These are phyloP conservation scores for Brettanomyces naardenensis DNA, from an alignment of 805 yeast genomes.

Conservation along the genomic window DNA sequence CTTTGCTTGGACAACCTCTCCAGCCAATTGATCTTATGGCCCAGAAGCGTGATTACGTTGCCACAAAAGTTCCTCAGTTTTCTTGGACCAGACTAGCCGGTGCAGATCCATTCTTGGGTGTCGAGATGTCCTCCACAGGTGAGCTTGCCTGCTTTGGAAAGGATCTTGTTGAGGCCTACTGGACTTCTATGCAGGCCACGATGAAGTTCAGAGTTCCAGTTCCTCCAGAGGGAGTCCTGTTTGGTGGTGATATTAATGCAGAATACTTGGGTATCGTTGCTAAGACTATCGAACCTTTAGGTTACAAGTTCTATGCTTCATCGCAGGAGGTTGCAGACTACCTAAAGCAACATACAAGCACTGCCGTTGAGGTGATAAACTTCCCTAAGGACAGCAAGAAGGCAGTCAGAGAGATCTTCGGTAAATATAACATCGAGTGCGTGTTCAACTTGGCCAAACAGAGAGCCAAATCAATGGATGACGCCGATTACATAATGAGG, in stretches of 20 bases:
- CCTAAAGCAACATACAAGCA: constrained; percentile 42
- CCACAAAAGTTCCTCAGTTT: constrained; percentile 97
- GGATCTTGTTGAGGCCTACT: constrained; percentile 83
- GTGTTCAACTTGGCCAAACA: constrained; percentile 89
- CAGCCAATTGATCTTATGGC: constrained; percentile 80
- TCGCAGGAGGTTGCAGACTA: constrained; percentile 65
- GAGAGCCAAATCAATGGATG: constrained; percentile 77
- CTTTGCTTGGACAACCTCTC: constrained; percentile 69
- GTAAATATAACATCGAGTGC: constrained; percentile 70
- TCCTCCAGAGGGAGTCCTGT: constrained; percentile 83
- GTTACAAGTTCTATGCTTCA: constrained; percentile 78
- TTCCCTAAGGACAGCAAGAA: constrained; percentile 94
- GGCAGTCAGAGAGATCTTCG: constrained; percentile 88
- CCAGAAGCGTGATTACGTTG: constrained; percentile 70
- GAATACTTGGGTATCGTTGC: constrained; percentile 72
- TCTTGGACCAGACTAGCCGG: constrained; percentile 98
- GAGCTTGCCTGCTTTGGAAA: constrained; percentile 96
- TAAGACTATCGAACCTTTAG: constrained; percentile 55
- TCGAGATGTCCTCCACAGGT: constrained; percentile 99
- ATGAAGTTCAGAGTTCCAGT: constrained; percentile 94
- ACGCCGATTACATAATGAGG: constrained; percentile 95
- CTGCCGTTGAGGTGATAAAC: constrained; percentile 57
- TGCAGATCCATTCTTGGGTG: constrained; percentile 98
- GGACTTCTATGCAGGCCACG: constrained; percentile 94
- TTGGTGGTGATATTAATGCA: constrained; percentile 86